phyloP scores from a whole-genome alignment of 2,329 filamentous ascomycete species.

The Trichoderma sp. region DNA sequence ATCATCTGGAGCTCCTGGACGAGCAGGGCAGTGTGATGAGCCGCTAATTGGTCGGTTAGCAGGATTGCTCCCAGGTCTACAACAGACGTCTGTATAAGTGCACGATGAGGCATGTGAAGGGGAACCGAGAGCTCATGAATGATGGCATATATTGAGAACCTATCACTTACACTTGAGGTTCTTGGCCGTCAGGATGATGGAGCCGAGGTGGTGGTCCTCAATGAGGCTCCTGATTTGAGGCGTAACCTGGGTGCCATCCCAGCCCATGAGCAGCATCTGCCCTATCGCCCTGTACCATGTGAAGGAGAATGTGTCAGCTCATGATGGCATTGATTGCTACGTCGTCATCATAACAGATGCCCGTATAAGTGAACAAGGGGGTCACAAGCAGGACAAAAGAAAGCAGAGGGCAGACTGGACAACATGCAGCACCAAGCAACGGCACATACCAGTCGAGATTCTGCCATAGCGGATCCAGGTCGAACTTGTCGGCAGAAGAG shows the following conservation, averaged over 20 bases:
- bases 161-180: slow-evolving; percentile 74
- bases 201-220: slow-evolving; percentile 83
- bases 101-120: background rate
- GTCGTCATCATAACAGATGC: background rate
- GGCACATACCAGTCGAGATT: slow-evolving; percentile 71
- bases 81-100: slow-evolving; percentile 16
- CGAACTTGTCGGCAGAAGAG: slow-evolving; percentile 36
- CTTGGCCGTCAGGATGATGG: slow-evolving; percentile 80
- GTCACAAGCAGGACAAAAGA: background rate
- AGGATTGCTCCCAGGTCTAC: slow-evolving; percentile 17
- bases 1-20: slow-evolving; percentile 92
- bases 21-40: slow-evolving; percentile 82
- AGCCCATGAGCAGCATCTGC: slow-evolving; percentile 81
- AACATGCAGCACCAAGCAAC: background rate
- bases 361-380: background rate
- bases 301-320: slow-evolving; percentile 35
- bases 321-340: slow-evolving; percentile 21
- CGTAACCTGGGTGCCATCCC: slow-evolving; percentile 81
- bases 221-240: slow-evolving; percentile 81
- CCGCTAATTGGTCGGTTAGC: slow-evolving; percentile 60
- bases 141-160: background rate
- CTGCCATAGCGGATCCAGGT: slow-evolving; percentile 68
- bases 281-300: slow-evolving; percentile 62
- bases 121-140: background rate
- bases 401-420: background rate